Conservation (phyloP, 768 basidiomycete species). For the Lyophyllum semitale region DNA sequence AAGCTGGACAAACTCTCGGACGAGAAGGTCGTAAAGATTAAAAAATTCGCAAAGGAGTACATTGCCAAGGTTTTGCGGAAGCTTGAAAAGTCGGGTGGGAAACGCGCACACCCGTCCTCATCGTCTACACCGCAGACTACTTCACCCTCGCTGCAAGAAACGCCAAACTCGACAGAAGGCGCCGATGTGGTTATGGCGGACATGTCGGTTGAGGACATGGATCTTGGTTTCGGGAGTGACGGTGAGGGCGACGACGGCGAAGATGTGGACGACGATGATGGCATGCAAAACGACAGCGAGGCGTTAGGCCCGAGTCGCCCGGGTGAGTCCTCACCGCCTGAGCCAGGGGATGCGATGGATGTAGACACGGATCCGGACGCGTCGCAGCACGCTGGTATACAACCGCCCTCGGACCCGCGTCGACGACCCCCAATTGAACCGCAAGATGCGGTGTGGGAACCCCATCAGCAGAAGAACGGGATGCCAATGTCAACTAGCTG, state of each 20-base stretch:
- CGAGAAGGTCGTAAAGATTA: conserved; percentile 88
- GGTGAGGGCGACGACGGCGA: conserved; percentile 4
- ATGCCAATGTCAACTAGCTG: not conserved
- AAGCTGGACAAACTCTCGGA: conserved; percentile 77
- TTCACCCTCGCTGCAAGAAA: conserved; percentile 41
- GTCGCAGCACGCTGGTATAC: not conserved
- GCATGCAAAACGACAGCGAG: not conserved
- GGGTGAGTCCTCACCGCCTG: not conserved
- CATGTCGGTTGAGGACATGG: conserved; percentile 36
- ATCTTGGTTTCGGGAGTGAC: conserved; percentile 26
- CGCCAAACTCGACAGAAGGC: conserved; percentile 41
- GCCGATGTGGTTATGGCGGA: conserved; percentile 30
- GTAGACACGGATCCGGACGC: conserved; percentile 5
- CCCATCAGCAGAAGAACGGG: conserved; percentile 2
- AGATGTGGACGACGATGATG: not conserved
- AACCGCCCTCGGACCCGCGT: conserved; percentile 14
- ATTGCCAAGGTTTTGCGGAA: conserved; percentile 77
- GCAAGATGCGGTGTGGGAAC: conserved; percentile 1
- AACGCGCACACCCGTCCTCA: conserved; percentile 26
- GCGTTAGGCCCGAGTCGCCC: not conserved
- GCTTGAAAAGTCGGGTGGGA: conserved; percentile 52
- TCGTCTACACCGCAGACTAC: conserved; percentile 30
- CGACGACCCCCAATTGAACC: conserved; percentile 14
- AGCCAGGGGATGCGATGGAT: conserved; percentile 5
- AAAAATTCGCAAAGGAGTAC: conserved; percentile 91